Evolutionary conservation across 2,329 filamentous ascomycete genomes (phyloP), one percentile per base, ranked within the genome.

Genomic region (Alternaria triticina): DNA sequence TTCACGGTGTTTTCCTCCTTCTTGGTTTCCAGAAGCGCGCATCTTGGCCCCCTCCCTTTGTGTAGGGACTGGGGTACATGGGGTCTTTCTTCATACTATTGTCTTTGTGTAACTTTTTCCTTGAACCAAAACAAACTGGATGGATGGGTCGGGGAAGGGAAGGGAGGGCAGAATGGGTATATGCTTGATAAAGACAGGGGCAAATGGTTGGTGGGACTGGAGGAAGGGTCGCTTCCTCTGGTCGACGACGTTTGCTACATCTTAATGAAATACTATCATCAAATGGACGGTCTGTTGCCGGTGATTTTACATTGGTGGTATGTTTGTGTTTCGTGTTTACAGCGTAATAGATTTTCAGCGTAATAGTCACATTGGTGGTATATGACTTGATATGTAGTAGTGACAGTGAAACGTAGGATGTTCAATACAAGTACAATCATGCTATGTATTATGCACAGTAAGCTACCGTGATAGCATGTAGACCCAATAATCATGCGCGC

Each of bases 1-100:
- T 62, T 49, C 8, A 28, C 6, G 59, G 62, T 59, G 55, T 65
- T 58, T 50, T 40, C 36, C 46, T 52, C 20, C 11, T 44, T 33
- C 12, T 22, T 40, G 28, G 17, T 25, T 44, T 44, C 23, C 23
- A 46, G 27, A 50, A 57, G 52, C 43, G 30, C 58, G 54, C 57
- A 54, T 62, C 30, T 33, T 44, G 20, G 51, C 22, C 15, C 40
- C 23, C 15, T 43, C 23, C 10, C 17, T 46, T 45, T 64, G 47
- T 40, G 28, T 28, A n/a, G 44, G 17, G n/a, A 33, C 25, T 11
- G 28, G 54, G 10, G 27, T 22, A 50, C 36, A 28, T 55, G 22
- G 12, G 22, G 23, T 46, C n/a, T 46, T 40, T 47, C 33, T 30
- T n/a, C 27, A 25, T 52, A 23, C 6, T 25, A 20, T 36, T 25